Base-by-base conservation (phyloP, 345 rosid genomes). In the Ricinus communis region DNA sequence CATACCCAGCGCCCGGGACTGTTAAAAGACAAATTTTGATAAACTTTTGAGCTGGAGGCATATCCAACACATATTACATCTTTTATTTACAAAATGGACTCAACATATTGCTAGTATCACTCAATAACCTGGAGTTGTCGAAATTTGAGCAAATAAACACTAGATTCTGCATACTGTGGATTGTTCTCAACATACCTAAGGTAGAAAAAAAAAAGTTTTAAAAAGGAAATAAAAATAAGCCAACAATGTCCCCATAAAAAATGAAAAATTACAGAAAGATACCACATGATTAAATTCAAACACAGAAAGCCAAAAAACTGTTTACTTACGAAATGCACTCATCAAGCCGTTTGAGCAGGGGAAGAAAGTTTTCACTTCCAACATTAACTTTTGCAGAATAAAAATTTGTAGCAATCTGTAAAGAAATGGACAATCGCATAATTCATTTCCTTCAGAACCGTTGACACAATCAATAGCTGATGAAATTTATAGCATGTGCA, bases 1-100 rank as follows among this genome's bases (percentile, higher is more conserved):
- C 95, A 94, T 83, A 31, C 97, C 97, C 72, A 94, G 81, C 58
- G 97, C 98, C 58, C 98, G 92, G 78, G 97, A 91, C 99, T 94
- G 96, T 78, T 68, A 69, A 77, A 71, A 72, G 7, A 56, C 27
- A 68, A 71, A 79, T 22, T 31, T 59, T 15, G 47, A 8, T 40
- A 38, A 64, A 40, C 22, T 14, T 66, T 46, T 38, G 50, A 38
- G 33, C 50, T 16, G 56, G 53, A 65, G 16, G 52, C 33, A 69
- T 28, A 56, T 24, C 53, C 28, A 49, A 33, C 9, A 46, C 10
- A 6, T 47, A 43, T 21, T 5, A 40, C 8, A n/a, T 45, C 24
- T 55, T 14, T 13, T 56, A 53, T 11, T n/a, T 27, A 43, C 33
- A 27, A 40, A 40, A 50, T 65, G 8, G 61, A 62, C 55, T 18